Percentiles rank a stretch among this genome's conserved stretches.
phyloP scores from a whole-genome alignment of 2,329 filamentous ascomycete genomes.

The Talaromyces sp. region DNA sequence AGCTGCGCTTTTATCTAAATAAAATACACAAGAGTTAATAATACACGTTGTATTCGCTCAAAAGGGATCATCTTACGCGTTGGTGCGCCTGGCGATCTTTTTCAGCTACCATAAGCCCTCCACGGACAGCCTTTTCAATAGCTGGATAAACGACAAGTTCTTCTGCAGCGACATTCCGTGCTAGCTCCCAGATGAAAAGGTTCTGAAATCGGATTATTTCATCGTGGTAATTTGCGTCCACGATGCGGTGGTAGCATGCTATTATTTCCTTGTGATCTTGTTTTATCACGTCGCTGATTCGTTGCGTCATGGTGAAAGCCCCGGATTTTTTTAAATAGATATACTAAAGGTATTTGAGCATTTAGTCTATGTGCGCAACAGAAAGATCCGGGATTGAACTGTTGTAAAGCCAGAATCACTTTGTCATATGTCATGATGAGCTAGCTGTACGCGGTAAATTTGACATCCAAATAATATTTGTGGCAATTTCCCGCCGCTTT shows the following conservation, averaged over 20 bases:
- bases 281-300: constrained; percentile 35
- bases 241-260: constrained; percentile 40
- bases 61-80: neutral
- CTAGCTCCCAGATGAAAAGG: constrained; percentile 51
- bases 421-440: too few species aligned
- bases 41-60: neutral
- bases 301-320: neutral
- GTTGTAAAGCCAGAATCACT: too few species aligned
- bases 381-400: too few species aligned
- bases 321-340: neutral
- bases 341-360: too few species aligned
- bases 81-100: constrained; percentile 36
- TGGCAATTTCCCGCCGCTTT: too few species aligned
- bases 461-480: too few species aligned
- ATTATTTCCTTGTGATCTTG: constrained; percentile 41
- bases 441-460: too few species aligned
- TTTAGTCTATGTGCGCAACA: too few species aligned
- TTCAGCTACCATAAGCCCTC: constrained; percentile 43
- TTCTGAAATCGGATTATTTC: constrained; percentile 45
- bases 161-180: constrained; percentile 49
- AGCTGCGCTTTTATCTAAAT: constrained; percentile 50
- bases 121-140: constrained; percentile 46
- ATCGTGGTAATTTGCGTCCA: constrained; percentile 40
- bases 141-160: constrained; percentile 54
- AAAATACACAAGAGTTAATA: neutral